Evolutionary conservation across 2,329 filamentous ascomycete genomes (phyloP), one percentile per base, ranked within the genome.

Genomic region (Diaporthe citrichinensis): DNA sequence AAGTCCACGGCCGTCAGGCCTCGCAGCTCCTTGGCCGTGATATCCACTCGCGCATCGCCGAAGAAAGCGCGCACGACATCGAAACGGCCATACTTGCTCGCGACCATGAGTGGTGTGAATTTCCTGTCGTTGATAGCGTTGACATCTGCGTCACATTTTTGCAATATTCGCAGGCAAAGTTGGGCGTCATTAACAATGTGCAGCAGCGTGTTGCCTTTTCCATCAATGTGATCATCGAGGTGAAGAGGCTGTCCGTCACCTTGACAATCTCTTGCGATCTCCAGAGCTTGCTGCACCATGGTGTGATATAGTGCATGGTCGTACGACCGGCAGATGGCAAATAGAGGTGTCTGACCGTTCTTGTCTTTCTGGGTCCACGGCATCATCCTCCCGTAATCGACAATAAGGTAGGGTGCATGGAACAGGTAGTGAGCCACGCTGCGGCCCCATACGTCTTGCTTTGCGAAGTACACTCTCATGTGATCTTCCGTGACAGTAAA

Each of bases 401-500:
- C 86, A 78, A 99, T 97, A 28, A 99, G 87, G 72, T 90, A 89
- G 2, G 97, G 97, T 12, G 95, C 93, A 81, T 98, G 94, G 85
- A 99, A 99, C 23, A 99, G 88, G 83, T 99, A 99, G 84, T 99
- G 97, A n/a, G 94, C 97, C 71, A 95, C 91, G 77, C 95, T 98
- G 79, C 97, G 92, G 31, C 96, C 97, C 87, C 95, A 93, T 51
- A 90, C 91, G 81, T 99, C 97, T 80, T 96, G 93, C 76, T 90
- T 88, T 5, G 90, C 88, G 65, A 98, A 85, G 81, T 99, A 98
- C 9, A 87, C 85, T 58, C 86, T 83, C 41, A 97, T 84, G 67
- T 90, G 87, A 23, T 87, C 84, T 71, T 91, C 86, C 25, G 88
- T 49, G 87, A 87, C 72, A 86, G 87, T 72, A 88, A 75, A 41